phyloP scores from a whole-genome alignment of 2,329 filamentous ascomycete species.

The Epichloe sylvatica region DNA sequence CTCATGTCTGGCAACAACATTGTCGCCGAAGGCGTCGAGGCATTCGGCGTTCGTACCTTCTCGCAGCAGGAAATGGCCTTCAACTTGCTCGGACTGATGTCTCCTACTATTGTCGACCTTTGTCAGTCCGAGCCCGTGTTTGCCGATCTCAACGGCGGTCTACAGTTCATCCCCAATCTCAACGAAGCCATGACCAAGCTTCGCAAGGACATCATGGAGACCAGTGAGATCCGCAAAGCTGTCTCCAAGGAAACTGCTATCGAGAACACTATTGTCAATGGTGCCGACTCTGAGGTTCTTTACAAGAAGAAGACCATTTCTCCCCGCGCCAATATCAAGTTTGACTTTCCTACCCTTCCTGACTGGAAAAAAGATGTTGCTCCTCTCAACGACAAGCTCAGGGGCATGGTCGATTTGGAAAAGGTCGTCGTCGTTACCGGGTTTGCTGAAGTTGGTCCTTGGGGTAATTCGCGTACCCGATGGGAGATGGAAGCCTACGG shows the following conservation, averaged over 20 bases:
- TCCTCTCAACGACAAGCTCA: constrained; percentile 74
- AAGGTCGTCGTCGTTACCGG: constrained; percentile 96
- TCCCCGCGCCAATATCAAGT: constrained; percentile 95
- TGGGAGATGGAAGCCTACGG: constrained; percentile 99
- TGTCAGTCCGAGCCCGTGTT: constrained; percentile 94
- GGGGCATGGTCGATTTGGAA: constrained; percentile 97
- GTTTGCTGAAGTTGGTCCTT: constrained; percentile 90
- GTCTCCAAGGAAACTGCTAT: constrained; percentile 92
- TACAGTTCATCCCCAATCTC: constrained; percentile 93
- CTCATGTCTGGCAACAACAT: constrained; percentile 98
- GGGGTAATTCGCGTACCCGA: constrained; percentile 94
- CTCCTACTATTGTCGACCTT: constrained; percentile 81
- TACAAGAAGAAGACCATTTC: constrained; percentile 92
- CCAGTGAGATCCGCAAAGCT: constrained; percentile 80
- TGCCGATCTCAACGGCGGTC: constrained; percentile 90
- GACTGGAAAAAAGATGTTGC: constrained; percentile 86
- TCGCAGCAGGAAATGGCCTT: constrained; percentile 99
- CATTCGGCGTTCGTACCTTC: constrained; percentile 93
- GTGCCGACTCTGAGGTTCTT: constrained; percentile 76
- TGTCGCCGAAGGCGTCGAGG: constrained; percentile 91
- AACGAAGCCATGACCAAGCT: constrained; percentile 90
- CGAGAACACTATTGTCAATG: constrained; percentile 95
- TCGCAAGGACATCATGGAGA: constrained; percentile 88
- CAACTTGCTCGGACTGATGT: constrained; percentile 93
- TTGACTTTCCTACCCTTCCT: constrained; percentile 79